These are phyloP conservation scores for Polytrichum formosum DNA, from an alignment of 225 moss, liverwort and hornwort genomes.

Conservation along the genomic window DNA sequence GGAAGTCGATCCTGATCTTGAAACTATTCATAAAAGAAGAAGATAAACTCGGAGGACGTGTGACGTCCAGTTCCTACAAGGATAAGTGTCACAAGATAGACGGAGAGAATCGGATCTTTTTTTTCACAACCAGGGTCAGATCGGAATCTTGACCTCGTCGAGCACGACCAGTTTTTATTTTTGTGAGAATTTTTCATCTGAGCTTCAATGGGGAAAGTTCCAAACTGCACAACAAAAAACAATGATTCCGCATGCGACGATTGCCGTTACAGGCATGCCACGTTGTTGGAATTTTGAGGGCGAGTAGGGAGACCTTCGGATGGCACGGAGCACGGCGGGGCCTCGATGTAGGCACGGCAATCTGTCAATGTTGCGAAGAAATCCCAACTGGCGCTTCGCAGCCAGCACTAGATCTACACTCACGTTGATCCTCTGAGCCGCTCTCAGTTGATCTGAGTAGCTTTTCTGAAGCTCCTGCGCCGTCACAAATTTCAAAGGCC, in stretches of 20 bases:
- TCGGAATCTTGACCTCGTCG: too few species aligned
- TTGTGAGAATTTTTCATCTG: neutral
- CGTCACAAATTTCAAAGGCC: constrained; percentile 6
- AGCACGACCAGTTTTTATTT: too few species aligned
- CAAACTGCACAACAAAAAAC: too few species aligned
- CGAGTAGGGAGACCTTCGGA: constrained; percentile 44
- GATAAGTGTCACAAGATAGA: too few species aligned
- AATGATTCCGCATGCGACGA: too few species aligned
- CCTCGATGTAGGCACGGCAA: constrained; percentile 78
- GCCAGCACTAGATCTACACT: constrained; percentile 76
- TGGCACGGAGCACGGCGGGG: constrained; percentile 58
- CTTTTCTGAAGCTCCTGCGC: constrained; percentile 21
- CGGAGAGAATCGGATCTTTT: too few species aligned
- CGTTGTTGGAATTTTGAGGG: neutral
- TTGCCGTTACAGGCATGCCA: neutral
- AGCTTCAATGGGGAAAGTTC: neutral
- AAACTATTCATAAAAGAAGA: too few species aligned
- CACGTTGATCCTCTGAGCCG: constrained; percentile 58
- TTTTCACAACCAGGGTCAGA: too few species aligned
- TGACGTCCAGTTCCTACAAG: too few species aligned
- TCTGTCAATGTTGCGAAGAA: constrained; percentile 67
- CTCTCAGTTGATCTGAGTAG: constrained; percentile 27
- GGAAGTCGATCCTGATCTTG: too few species aligned
- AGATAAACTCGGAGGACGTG: too few species aligned
- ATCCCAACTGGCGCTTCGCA: constrained; percentile 73